A percentile compares a stretch with the other conserved stretches of the same genome.
phyloP scores from a whole-genome alignment of 257 asterid species.

The Lavandula angustifolia region DNA sequence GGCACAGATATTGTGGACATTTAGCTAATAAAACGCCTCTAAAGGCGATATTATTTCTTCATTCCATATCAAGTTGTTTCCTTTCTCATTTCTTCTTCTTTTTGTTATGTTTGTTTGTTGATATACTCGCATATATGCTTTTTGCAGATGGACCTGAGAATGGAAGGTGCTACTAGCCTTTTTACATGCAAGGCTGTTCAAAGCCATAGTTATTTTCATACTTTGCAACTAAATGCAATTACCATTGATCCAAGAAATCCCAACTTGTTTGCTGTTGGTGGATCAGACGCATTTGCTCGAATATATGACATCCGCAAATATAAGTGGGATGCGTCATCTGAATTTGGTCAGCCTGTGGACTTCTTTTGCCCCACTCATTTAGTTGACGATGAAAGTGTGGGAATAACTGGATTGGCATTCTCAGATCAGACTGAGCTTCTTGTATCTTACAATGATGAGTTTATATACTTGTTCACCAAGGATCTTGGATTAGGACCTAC shows the following conservation, averaged over 20 bases:
- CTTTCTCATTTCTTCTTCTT: not conserved
- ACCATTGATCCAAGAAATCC: conserved; percentile 88
- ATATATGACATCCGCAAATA: conserved; percentile 77
- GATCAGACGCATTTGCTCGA: conserved; percentile 81
- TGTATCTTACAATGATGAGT: conserved; percentile 74
- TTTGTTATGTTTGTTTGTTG: not conserved
- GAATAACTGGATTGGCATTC: conserved; percentile 89
- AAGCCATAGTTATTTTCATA: conserved; percentile 34
- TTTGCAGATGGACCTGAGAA: conserved; percentile 85
- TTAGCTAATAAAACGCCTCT: conserved; percentile 15
- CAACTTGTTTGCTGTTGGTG: conserved; percentile 82
- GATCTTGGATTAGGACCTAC: conserved; percentile 71
- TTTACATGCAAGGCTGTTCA: conserved; percentile 64
- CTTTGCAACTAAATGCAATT: conserved; percentile 64
- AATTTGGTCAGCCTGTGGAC: conserved; percentile 69
- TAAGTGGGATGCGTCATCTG: conserved; percentile 67
- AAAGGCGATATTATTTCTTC: not conserved
- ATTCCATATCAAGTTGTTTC: conserved; percentile 22
- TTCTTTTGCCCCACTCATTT: conserved; percentile 76
- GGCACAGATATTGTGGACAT: conserved; percentile 1
- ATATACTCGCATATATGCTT: conserved; percentile 28
- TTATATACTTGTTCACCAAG: conserved; percentile 75
- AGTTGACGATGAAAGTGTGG: conserved; percentile 54
- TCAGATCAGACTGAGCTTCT: conserved; percentile 93
- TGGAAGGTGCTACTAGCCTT: conserved; percentile 57